phyloP scores from a whole-genome alignment of 495 filamentous ascomycete species.

The Penicillium canariense region DNA sequence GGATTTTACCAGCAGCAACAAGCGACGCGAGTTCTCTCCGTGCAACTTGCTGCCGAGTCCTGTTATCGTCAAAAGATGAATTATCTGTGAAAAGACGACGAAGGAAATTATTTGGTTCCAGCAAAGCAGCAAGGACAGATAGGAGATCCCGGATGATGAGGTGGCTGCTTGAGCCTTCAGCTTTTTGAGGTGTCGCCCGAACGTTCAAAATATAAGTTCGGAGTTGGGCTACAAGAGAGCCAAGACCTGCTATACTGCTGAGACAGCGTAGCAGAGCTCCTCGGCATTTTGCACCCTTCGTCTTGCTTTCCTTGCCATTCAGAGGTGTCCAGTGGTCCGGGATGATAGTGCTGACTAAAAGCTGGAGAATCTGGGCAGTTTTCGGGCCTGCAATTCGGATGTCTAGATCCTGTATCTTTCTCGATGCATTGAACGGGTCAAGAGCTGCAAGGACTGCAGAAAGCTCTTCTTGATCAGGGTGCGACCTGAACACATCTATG shows the following conservation, averaged over 20 bases:
- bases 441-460: conserved; percentile 53
- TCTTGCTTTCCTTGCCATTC: conserved; percentile 39
- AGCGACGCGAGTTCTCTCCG: conserved; percentile 69
- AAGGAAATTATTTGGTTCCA: conserved; percentile 55
- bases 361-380: conserved; percentile 66
- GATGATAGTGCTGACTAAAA: conserved; percentile 65
- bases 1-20: conserved; percentile 67
- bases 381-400: conserved; percentile 62
- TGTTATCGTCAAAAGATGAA: conserved; percentile 27
- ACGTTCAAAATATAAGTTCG: conserved; percentile 46
- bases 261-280: conserved; percentile 63
- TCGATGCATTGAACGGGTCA: conserved; percentile 34
- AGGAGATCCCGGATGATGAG: conserved; percentile 38
- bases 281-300: conserved; percentile 31
- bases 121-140: conserved; percentile 49
- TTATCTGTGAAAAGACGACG: conserved; percentile 53
- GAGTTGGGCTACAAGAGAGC: conserved; percentile 63
- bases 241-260: conserved; percentile 68
- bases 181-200: conserved; percentile 26
- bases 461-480: conserved; percentile 62
- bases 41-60: conserved; percentile 42
- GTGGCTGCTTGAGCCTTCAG: conserved; percentile 29
- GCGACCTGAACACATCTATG: conserved; percentile 59
- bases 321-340: conserved; percentile 75
- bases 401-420: conserved; percentile 44